Conservation (phyloP, 345 rosid species). For the Acer saccharum region DNA sequence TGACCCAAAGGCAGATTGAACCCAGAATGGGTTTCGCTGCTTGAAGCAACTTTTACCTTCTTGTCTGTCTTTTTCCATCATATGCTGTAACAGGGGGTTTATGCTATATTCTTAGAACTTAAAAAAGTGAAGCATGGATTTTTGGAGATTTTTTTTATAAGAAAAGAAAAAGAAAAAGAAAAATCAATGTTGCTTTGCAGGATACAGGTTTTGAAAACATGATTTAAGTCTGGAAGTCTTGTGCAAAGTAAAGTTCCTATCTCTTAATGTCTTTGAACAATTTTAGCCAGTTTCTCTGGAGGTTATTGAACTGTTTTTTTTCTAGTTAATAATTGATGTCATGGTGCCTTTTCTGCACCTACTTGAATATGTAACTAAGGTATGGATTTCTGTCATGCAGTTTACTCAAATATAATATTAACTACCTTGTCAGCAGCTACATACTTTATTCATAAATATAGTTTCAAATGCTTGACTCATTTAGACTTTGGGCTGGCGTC, state of each 20-base stretch:
- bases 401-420: background rate
- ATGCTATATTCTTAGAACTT: background rate
- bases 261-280: background rate
- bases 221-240: background rate
- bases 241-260: background rate
- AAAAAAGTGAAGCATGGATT: background rate
- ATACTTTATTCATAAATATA: background rate
- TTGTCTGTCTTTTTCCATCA: background rate
- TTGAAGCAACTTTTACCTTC: background rate
- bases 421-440: background rate
- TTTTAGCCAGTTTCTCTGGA: background rate
- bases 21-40: background rate
- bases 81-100: background rate
- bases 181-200: too few species aligned
- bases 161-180: too few species aligned
- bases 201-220: background rate
- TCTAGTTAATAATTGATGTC: background rate
- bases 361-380: background rate
- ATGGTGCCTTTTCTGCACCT: background rate
- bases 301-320: background rate
- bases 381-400: background rate
- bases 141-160: background rate
- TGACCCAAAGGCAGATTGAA: background rate
- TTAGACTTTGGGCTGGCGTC: background rate
- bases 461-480: background rate